Evolutionary conservation across 306 rosid species (phyloP), one percentile per base, ranked within the genome.

Genomic region (Hippophae tibetana): DNA sequence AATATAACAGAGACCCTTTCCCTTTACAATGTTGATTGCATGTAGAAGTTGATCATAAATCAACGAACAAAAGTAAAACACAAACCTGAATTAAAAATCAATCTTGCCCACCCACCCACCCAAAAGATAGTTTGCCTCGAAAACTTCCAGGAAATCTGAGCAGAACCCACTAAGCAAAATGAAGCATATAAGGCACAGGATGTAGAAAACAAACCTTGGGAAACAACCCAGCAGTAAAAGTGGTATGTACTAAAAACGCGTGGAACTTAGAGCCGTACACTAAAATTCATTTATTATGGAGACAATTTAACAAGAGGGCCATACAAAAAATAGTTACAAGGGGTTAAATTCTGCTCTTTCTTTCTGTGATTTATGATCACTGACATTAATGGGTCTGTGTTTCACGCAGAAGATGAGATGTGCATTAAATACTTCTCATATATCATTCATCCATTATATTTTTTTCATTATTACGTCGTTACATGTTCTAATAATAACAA

Each of bases 371-470:
- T 47, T n/a, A 54, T 38, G 6, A 62, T 56, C 45, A 13, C 47
- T 60, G 72, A 67, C 82, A 81, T 82, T 55, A 71, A 75, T 69
- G 69, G 79, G 72, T 65, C 54, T 74, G 51, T 52, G 27, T 56
- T 52, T 9, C 44, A 6, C 43, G 5, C 10, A 27, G 64, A 65
- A 66, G 60, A 43, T 56, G 44, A 56, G 43, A 44, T 18, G 23
- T 18, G 23, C 23, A 18, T 18, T 18, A 18, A 18, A 18, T 18
- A 18, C 23, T 18, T 18, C 23, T 18, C 23, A 18, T 18, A 18
- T 18, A 18, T 18, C 23, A 18, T 18, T 18, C 23, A 18, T 18
- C 1, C 23, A 18, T 18, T 18, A 18, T 18, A 18, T 18, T 18
- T 18, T 18, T 18, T 18, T 18, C 23, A 18, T 18, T 18, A 18